A percentile compares a stretch with the other conserved stretches of the same genome.
phyloP scores from a whole-genome alignment of 2,329 filamentous ascomycete genomes.

The Macrophomina phaseolina region DNA sequence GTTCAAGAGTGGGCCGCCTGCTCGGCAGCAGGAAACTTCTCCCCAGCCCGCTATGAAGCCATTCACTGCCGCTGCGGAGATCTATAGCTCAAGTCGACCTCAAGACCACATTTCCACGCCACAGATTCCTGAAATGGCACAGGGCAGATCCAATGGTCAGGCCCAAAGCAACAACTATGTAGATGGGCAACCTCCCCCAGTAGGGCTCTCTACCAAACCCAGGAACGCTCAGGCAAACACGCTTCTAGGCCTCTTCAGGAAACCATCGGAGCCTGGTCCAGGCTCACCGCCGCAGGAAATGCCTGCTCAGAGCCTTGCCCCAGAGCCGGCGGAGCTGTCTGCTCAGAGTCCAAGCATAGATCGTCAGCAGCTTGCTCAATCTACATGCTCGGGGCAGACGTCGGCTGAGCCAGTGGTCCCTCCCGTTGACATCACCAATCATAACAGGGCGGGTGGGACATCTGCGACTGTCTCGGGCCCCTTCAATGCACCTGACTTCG shows the following conservation, averaged over 20 bases:
- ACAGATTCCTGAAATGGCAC: slow-evolving; percentile 10
- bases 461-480: slow-evolving; percentile 50
- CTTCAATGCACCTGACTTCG: slow-evolving; percentile 49
- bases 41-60: slow-evolving; percentile 26
- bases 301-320: slow-evolving; percentile 27
- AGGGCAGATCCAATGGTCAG: neutral
- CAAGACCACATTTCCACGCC: slow-evolving; percentile 2
- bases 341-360: slow-evolving; percentile 44
- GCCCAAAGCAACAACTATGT: slow-evolving; percentile 1
- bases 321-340: slow-evolving; percentile 53
- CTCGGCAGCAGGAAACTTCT: slow-evolving; percentile 32
- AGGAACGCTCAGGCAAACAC: slow-evolving; percentile 51
- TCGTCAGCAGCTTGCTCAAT: slow-evolving; percentile 3
- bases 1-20: slow-evolving; percentile 53
- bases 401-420: neutral
- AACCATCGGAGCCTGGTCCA: slow-evolving; percentile 19
- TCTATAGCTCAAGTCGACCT: slow-evolving; percentile 22
- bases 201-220: slow-evolving; percentile 36
- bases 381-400: neutral
- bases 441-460: slow-evolving; percentile 28
- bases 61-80: slow-evolving; percentile 25
- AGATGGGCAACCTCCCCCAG: slow-evolving; percentile 19
- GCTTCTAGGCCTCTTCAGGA: slow-evolving; percentile 53
- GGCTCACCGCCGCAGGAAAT: slow-evolving; percentile 28
- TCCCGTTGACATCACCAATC: neutral